Base-by-base conservation (phyloP, 768 basidiomycete species). In the Phanerochaete carnosa region DNA sequence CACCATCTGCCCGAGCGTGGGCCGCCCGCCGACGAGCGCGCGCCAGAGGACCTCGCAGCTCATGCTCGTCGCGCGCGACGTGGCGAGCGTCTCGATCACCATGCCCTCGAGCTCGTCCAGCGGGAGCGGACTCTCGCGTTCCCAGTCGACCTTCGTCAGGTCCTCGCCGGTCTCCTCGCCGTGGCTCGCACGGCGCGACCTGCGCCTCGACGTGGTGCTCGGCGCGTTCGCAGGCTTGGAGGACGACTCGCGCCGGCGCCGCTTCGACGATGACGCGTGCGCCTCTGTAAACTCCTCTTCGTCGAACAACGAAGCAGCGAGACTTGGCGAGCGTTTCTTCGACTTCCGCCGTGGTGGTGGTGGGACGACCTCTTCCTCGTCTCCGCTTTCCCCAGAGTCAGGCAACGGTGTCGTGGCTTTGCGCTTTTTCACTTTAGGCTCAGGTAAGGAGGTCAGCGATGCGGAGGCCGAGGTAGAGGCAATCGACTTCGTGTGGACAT, bases 11-110 rank as follows among this genome's bases (percentile, higher is more conserved):
- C 64, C 58, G 52, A 89, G 74, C 33, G 79, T 72, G 12, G 88
- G 87, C 47, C 84, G 84, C 9, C 74, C 74, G 63, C 78, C 77
- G 70, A 82, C 78, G 26, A 88, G 74, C 49, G 77, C 73, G 60
- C 76, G 79, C 66, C 80, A 83, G 22, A 91, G 73, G 26, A 79
- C 72, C 2, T 82, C 79, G 1, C 80, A 76, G 22, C 88, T 78
- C 63, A 89, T 74, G 22, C 85, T 85, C 0, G 87, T 87, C 22
- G 88, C 87, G 23, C 89, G 83, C 3, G 88, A 86, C n/a, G 82
- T 80, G 13, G 87, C 89, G 71, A 91, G 78, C 37, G 80, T 80
- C 74, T 90, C 87, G 63, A 90, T 82, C 1, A 90, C 73, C 81
- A 90, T 80, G 2, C 89, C 89, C 53, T 79, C 80, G 25, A 88